Percentiles rank a stretch among this genome's conserved stretches.
Evolutionary conservation across 1,139 yeast genomes (phyloP).

Genomic region (Yamadazyma songkhlaensis): DNA sequence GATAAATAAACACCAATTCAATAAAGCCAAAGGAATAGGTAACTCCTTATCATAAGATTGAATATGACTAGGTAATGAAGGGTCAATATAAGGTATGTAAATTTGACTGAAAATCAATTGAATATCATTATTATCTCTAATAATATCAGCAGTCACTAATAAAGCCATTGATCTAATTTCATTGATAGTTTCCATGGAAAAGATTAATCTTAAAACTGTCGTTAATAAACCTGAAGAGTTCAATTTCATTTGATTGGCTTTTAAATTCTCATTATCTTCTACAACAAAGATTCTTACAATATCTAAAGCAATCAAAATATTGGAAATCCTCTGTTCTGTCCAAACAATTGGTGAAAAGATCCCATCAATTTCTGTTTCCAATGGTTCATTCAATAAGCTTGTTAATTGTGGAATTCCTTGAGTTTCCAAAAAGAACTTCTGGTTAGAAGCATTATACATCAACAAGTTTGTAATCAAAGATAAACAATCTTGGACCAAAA

Average conservation of each 20-base stretch:
- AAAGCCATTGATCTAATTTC: conserved; percentile 65
- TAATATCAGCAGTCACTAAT: conserved; percentile 72
- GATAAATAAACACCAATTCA: conserved; percentile 77
- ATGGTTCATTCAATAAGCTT: conserved; percentile 58
- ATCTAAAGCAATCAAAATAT: conserved; percentile 65
- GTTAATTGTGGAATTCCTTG: conserved; percentile 70
- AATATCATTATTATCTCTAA: conserved; percentile 58
- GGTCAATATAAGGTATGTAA: conserved; percentile 90
- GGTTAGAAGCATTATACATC: conserved; percentile 85
- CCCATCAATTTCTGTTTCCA: conserved; percentile 11
- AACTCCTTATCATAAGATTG: conserved; percentile 33
- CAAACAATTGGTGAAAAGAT: conserved; percentile 46
- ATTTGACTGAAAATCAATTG: conserved; percentile 73
- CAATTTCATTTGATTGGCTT: conserved; percentile 60
- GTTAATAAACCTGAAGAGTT: conserved; percentile 62
- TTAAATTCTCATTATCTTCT: conserved; percentile 68
- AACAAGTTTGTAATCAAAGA: conserved; percentile 70
- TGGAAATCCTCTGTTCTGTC: conserved; percentile 71
- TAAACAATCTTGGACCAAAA: conserved; percentile 86
- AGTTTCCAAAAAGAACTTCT: conserved; percentile 82
- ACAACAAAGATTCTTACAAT: conserved; percentile 72
- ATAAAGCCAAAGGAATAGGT: conserved; percentile 72
- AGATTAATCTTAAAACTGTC: conserved; percentile 65
- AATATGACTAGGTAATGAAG: conserved; percentile 58
- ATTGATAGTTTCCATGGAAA: conserved; percentile 60